Evolutionary conservation across 2,329 filamentous ascomycete genomes (phyloP), one percentile per base, ranked within the genome.

Genomic region (Monosporascus sp.): DNA sequence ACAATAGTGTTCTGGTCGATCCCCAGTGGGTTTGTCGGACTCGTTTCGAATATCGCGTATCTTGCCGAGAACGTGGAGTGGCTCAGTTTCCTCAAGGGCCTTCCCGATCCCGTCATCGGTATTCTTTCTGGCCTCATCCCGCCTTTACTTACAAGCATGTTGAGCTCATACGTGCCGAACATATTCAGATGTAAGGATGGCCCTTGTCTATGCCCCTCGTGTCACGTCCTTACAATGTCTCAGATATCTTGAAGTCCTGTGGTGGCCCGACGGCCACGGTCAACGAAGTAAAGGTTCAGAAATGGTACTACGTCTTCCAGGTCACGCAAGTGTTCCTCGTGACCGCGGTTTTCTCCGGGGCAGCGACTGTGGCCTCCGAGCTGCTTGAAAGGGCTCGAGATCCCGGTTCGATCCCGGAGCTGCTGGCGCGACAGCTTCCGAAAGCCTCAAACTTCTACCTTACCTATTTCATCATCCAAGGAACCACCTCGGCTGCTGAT

Each of bases 1-100:
- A 76, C 90, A 48, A 87, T 97, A 65, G 75, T 96, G 58, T 97
- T 97, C 75, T 99, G 94, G 83, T 84, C 83, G 9, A 76, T 86
- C 47, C 83, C 83, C 1, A 80, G 95, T 8, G 89, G 88, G 9
- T 77, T 93, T 47, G 88, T 97, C 38, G 93, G 90, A 72, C 70
- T 86, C 9, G 83, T 97, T 54, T 94, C 91, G 41, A 96, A 97
- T 67, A 83, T 97, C 60, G 77, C 85, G 57, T 87, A 81, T 49
- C 74, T 97, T 1, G 72, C 80, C 34, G 79, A 82, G 52, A 72
- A 68, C 9, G 74, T 93, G 24, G 79, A 80, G 1, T 96, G 86
- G 70, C 76, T 97, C 31, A 66, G 68, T 1, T 97, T 90, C 76
- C 83, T 97, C 56, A 76, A 82, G 44, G 71, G 84, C 22, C 79